These are phyloP conservation scores for Crithidia sp. DNA, from an alignment of 208 protist species.

Conservation along the genomic window DNA sequence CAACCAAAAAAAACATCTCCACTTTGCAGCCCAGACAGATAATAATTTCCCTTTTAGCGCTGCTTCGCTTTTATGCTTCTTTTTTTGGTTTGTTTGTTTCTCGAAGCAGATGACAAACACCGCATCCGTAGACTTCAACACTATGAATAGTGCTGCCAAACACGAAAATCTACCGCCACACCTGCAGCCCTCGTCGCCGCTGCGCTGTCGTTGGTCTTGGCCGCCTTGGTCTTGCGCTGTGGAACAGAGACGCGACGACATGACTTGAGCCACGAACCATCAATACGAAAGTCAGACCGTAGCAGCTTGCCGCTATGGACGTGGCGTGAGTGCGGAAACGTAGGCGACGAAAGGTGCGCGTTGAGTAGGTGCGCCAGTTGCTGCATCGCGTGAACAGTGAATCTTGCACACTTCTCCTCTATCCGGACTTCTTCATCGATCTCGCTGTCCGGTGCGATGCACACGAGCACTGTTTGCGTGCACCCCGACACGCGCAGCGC, in stretches of 20 bases:
- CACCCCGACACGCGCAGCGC: slow-evolving; percentile 63
- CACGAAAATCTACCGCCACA: slow-evolving; percentile 13
- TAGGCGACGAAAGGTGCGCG: no score
- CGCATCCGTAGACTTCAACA: not conserved
- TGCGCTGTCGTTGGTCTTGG: not conserved
- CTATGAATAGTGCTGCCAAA: slow-evolving; percentile 33
- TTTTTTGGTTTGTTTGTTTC: slow-evolving; percentile 1
- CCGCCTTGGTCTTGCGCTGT: not conserved
- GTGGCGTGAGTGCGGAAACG: no score
- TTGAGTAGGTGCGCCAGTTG: slow-evolving; percentile 16
- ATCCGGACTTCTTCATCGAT: not conserved
- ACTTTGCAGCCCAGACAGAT: no score
- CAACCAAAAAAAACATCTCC: no score
- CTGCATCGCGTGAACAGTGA: slow-evolving; percentile 28
- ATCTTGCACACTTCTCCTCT: slow-evolving; percentile 21
- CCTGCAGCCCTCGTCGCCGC: no score
- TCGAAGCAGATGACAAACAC: not conserved
- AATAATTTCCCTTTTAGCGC: not conserved
- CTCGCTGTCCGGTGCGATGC: slow-evolving; percentile 22
- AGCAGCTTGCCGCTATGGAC: not conserved
- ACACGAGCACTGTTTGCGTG: slow-evolving; percentile 69
- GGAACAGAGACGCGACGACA: slow-evolving; percentile 6
- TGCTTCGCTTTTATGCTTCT: not conserved
- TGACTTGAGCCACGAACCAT: slow-evolving; percentile 26
- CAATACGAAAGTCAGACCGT: slow-evolving; percentile 6